Conservation (phyloP, 331 rosid species). For the Pyrus hybrid region DNA sequence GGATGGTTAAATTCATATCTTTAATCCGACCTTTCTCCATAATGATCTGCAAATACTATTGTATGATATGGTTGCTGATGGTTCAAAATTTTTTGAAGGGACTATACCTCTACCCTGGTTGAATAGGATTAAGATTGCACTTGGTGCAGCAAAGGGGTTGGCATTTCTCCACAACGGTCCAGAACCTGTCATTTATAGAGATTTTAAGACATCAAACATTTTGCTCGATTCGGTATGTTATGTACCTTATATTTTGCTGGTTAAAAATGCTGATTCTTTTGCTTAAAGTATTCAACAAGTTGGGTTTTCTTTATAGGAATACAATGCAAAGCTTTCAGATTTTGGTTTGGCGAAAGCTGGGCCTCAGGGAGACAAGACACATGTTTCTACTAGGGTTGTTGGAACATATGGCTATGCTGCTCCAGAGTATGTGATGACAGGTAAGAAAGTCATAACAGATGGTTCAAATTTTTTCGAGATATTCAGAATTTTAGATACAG, state of each 20-base stretch:
- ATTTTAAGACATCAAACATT: constrained; percentile 89
- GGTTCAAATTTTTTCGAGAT: constrained; percentile 7
- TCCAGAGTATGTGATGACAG: constrained; percentile 97
- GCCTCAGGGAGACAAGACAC: constrained; percentile 94
- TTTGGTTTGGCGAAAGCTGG: constrained; percentile 99
- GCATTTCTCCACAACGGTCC: constrained; percentile 91
- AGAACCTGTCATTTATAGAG: constrained; percentile 89
- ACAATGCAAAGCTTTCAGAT: constrained; percentile 97
- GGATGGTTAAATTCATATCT: background rate
- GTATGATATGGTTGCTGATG: constrained; percentile 19
- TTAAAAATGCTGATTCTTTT: background rate
- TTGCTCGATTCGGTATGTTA: constrained; percentile 42
- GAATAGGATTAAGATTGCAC: constrained; percentile 81
- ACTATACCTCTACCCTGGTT: constrained; percentile 91
- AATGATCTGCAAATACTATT: background rate
- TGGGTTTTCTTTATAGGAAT: constrained; percentile 40
- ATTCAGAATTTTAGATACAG: background rate
- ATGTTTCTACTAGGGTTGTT: constrained; percentile 91
- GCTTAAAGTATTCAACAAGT: background rate
- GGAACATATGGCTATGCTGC: constrained; percentile 97
- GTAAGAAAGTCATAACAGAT: constrained; percentile 29
- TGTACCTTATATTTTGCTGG: background rate
- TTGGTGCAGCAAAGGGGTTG: constrained; percentile 89
- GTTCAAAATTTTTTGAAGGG: constrained; percentile 44
- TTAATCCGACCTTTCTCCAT: background rate